Evolutionary conservation across 345 rosid species (phyloP).

Genomic region (Brassica cretica): DNA sequence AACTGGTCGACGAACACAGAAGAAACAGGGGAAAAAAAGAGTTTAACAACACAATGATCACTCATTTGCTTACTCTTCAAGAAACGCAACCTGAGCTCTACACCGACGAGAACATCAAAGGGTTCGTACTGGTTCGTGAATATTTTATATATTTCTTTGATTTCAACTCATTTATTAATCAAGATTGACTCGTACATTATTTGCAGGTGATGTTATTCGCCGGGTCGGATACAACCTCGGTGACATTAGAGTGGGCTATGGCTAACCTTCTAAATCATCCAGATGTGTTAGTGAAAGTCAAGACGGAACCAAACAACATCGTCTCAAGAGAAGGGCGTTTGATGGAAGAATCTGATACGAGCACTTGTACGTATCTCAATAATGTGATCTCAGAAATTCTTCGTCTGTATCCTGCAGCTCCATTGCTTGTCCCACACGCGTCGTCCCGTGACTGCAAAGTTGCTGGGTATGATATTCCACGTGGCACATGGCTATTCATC

Average conservation of each 20-base stretch:
- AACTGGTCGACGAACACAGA: conserved; percentile 47
- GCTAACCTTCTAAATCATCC: conserved; percentile 25
- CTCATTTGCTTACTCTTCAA: conserved; percentile 50
- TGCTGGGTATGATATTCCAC: conserved; percentile 43
- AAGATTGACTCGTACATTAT: neutral
- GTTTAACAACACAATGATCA: conserved; percentile 42
- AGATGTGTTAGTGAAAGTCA: neutral
- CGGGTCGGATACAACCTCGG: conserved; percentile 14
- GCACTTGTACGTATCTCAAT: conserved; percentile 33
- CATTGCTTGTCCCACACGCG: conserved; percentile 47
- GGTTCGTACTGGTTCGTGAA: conserved; percentile 32
- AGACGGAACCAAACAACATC: neutral
- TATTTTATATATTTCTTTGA: neutral
- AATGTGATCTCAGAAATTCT: conserved; percentile 43
- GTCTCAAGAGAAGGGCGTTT: neutral
- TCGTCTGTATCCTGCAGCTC: conserved; percentile 17
- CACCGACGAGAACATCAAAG: conserved; percentile 52
- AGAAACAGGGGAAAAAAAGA: neutral
- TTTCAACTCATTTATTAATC: neutral
- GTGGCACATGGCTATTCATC: conserved; percentile 41
- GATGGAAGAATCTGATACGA: conserved; percentile 38
- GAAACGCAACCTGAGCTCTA: conserved; percentile 45
- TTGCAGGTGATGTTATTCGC: conserved; percentile 11
- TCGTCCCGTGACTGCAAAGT: conserved; percentile 39
- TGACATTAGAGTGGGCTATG: conserved; percentile 19